These are phyloP conservation scores for Vitis hybrid DNA, from an alignment of 177 flowering plant species.

Conservation along the genomic window DNA sequence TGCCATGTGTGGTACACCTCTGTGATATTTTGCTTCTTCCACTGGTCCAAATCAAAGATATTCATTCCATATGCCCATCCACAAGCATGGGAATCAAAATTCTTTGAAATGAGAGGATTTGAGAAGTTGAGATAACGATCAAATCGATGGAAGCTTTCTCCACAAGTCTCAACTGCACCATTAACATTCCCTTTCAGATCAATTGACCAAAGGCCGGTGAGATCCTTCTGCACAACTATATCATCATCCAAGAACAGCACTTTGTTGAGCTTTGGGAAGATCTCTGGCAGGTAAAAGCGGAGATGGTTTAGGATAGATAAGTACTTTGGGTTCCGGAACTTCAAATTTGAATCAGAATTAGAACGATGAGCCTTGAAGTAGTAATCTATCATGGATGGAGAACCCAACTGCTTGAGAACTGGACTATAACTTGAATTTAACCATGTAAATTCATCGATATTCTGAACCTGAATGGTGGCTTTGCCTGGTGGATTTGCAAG, in stretches of 20 bases:
- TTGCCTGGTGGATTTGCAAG: slow-evolving; percentile 72
- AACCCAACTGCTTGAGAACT: slow-evolving; percentile 78
- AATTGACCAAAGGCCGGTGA: slow-evolving; percentile 72
- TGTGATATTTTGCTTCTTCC: slow-evolving; percentile 87
- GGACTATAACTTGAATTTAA: slow-evolving; percentile 90
- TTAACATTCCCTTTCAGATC: slow-evolving; percentile 88
- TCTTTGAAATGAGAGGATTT: slow-evolving; percentile 78
- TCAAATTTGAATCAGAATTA: slow-evolving; percentile 83
- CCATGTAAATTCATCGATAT: slow-evolving; percentile 92
- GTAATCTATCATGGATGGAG: slow-evolving; percentile 79
- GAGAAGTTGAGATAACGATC: slow-evolving; percentile 95
- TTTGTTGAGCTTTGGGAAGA: slow-evolving; percentile 87
- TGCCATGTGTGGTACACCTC: slow-evolving; percentile 90
- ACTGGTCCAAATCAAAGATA: slow-evolving; percentile 80
- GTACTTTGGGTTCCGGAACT: slow-evolving; percentile 92
- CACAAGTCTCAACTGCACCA: slow-evolving; percentile 97
- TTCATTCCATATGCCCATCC: slow-evolving; percentile 99
- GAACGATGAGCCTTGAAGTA: slow-evolving; percentile 75
- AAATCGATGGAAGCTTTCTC: slow-evolving; percentile 86
- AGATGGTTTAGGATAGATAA: slow-evolving; percentile 93
- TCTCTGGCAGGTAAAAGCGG: slow-evolving; percentile 88
- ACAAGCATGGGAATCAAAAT: slow-evolving; percentile 88
- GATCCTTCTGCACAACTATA: slow-evolving; percentile 88
- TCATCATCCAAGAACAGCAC: slow-evolving; percentile 95
- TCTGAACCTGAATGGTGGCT: slow-evolving; percentile 85